Conservation (phyloP, 345 rosid species). For the Linum trigynum region DNA sequence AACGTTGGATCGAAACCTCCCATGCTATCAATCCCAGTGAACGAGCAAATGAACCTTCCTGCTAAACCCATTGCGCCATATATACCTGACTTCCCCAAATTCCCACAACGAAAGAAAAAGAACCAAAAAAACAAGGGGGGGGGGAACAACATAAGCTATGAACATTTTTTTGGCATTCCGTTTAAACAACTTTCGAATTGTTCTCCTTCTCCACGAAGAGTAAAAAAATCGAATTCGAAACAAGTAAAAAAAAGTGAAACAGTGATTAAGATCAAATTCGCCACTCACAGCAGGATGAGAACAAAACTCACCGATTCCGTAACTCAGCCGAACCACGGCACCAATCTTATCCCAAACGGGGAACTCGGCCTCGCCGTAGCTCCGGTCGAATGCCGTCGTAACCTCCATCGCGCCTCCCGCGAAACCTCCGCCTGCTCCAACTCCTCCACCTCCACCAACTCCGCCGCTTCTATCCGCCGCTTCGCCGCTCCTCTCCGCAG, state of each 20-base stretch:
- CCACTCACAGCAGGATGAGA: not conserved
- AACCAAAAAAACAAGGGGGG: not conserved
- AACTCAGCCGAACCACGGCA: constrained; percentile 74
- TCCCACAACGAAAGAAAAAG: not conserved
- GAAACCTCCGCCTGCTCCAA: constrained; percentile 26
- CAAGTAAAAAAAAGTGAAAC: not conserved
- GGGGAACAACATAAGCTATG: no score
- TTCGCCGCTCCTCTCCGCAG: constrained; percentile 27
- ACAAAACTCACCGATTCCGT: constrained; percentile 63
- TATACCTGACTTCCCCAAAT: constrained; percentile 39
- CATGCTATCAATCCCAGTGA: constrained; percentile 69
- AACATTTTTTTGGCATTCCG: no score
- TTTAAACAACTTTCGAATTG: no score
- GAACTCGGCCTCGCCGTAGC: constrained; percentile 54
- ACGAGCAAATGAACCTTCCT: constrained; percentile 81
- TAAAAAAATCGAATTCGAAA: not conserved
- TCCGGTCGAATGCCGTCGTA: constrained; percentile 56
- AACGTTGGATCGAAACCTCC: constrained; percentile 75
- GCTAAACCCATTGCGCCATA: constrained; percentile 89
- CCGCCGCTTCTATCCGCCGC: constrained; percentile 18
- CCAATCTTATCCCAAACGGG: constrained; percentile 92
- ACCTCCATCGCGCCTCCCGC: constrained; percentile 59
- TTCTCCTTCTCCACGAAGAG: no score
- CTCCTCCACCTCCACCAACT: constrained; percentile 39
- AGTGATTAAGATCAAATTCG: no score